Evolutionary conservation across 129 eudicot genomes (phyloP).

Genomic region (Daucus carota): DH1_v3.0 NC_030383.2:10949001-10949500

Average conservation of each 20-base stretch:
- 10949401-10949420: neutral
- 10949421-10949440: neutral
- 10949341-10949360: neutral
- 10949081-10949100: constrained; percentile 3
- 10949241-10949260: no score
- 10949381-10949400: no score
- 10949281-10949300: no score
- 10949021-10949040: neutral
- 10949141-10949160: no score
- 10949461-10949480: neutral
- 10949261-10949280: no score
- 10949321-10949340: neutral
- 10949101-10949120: neutral
- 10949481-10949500: neutral
- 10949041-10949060: neutral
- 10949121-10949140: neutral
- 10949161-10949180: neutral
- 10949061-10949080: neutral
- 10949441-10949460: neutral
- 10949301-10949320: no score
- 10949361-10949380: no score
- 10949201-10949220: neutral
- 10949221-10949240: no score
- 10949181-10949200: neutral
- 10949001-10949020: neutral